Evolutionary conservation across 179 eudicot species (phyloP).

Genomic region (Sideroxylon spinosum): DNA sequence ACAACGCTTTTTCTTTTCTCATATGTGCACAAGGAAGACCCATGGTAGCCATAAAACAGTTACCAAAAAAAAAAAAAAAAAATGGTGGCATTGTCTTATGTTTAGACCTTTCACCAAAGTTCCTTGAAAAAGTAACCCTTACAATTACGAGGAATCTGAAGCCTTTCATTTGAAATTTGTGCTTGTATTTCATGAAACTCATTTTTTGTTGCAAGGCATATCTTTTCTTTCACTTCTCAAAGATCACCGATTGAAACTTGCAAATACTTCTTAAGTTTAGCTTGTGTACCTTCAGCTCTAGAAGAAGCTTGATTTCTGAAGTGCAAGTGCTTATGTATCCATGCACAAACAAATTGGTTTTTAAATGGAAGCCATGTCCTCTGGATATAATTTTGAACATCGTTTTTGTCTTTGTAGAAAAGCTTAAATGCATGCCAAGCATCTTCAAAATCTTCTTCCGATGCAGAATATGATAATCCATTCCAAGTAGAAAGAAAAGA

Average conservation of each 20-base stretch:
- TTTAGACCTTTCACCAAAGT: too few relatives aligned
- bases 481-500: not conserved
- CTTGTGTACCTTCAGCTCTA: not conserved
- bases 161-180: not conserved
- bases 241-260: slow-evolving; percentile 4
- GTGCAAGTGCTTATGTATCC: not conserved
- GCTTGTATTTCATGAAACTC: not conserved
- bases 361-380: not conserved
- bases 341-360: not conserved
- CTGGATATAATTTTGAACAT: not conserved
- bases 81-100: too few relatives aligned
- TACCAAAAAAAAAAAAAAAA: too few relatives aligned
- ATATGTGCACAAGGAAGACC: too few relatives aligned
- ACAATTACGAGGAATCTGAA: not conserved
- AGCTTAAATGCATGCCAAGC: not conserved
- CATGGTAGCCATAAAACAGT: too few relatives aligned
- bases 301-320: not conserved
- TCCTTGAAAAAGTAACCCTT: not conserved
- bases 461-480: not conserved
- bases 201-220: not conserved
- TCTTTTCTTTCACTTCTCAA: not conserved
- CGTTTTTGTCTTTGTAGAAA: not conserved
- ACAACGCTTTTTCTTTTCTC: not conserved
- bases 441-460: not conserved
- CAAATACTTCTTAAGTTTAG: not conserved